Conservation (phyloP, 2,329 filamentous ascomycete genomes). For the Sarocladiaceae sp. region DNA sequence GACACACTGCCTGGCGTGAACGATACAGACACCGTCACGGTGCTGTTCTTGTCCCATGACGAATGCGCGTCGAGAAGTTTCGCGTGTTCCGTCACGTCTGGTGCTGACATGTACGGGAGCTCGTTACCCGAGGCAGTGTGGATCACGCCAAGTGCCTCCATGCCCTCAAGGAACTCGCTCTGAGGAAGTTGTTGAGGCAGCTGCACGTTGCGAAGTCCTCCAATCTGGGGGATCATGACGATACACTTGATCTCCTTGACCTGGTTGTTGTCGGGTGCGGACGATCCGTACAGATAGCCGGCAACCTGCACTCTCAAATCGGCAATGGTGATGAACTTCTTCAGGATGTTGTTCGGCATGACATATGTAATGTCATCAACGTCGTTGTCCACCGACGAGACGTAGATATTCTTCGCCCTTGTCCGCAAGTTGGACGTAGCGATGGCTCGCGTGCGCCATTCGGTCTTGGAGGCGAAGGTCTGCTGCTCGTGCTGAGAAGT, state of each 20-base stretch:
- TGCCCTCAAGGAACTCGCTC: conserved; percentile 77
- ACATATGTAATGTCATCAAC: conserved; percentile 92
- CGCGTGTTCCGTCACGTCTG: conserved; percentile 90
- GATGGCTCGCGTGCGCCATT: conserved; percentile 95
- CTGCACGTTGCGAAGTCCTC: conserved; percentile 85
- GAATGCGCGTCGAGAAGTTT: conserved; percentile 77
- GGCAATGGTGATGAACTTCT: conserved; percentile 95
- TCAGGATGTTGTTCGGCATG: conserved; percentile 98
- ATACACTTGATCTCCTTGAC: conserved; percentile 97
- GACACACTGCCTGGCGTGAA: conserved; percentile 97
- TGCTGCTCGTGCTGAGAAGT: conserved; percentile 98
- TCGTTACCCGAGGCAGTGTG: conserved; percentile 95
- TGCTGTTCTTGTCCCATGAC: conserved; percentile 68
- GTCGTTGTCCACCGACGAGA: conserved; percentile 89
- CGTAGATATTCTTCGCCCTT: conserved; percentile 95
- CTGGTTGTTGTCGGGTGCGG: conserved; percentile 76
- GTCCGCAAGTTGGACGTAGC: conserved; percentile 93
- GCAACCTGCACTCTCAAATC: conserved; percentile 95
- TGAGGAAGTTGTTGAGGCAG: conserved; percentile 84
- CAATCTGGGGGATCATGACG: conserved; percentile 95
- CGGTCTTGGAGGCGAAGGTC: conserved; percentile 96
- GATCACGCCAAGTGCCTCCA: conserved; percentile 91
- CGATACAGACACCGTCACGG: conserved; percentile 87
- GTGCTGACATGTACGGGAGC: conserved; percentile 90
- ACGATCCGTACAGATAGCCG: conserved; percentile 89